Evolutionary conservation across 371 early-diverging fungal species (phyloP), one percentile per base, ranked within the genome.

Genomic region (Mucor plumbeus): DNA sequence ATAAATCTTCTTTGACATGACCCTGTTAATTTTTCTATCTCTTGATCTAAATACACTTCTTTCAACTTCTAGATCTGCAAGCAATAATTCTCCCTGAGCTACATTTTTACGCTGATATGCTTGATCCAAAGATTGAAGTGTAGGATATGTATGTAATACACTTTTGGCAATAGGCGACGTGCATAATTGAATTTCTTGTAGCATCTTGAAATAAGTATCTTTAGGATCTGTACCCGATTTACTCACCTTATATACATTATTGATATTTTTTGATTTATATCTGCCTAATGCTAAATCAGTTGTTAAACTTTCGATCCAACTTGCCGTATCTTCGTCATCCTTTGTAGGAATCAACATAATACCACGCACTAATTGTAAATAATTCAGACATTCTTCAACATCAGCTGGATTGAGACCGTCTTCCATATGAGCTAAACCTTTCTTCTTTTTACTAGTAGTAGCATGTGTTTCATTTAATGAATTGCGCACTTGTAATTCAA

Each of bases 141-240:
- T 84, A 5, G 91, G 89, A 61, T 91, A 91, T 19, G 48, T 71
- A 4, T 58, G 41, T 1, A 77, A 77, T 10, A 93, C 81, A 31
- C 87, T 85, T 15, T 73, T 77, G 5, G 94, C 91, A 5, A 86
- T 71, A 1, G 78, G 63, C 9, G 81, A 79, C 1, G 91, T 88
- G 41, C 88, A 84, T 36, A 84, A 72, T 41, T 86, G 88, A 13
- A 93, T 80, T 66, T 90, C 87, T 67, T 90, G 86, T 9, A 93
- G 73, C 84, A 88, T 87, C 55, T 80, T 82, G 11, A 66, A 64
- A 87, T 89, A 93, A 0, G 83, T 86, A 67, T 93, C 91, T 10
- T 67, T 48, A 3, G 78, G 50, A 63, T 80, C 80, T 2, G 31
- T 59, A 3, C 92, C 92, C 41, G 82, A 78, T 63, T 75, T 84